Base-by-base conservation (phyloP, 2,329 filamentous ascomycete species). In the Amylocarpus encephaloides region DNA sequence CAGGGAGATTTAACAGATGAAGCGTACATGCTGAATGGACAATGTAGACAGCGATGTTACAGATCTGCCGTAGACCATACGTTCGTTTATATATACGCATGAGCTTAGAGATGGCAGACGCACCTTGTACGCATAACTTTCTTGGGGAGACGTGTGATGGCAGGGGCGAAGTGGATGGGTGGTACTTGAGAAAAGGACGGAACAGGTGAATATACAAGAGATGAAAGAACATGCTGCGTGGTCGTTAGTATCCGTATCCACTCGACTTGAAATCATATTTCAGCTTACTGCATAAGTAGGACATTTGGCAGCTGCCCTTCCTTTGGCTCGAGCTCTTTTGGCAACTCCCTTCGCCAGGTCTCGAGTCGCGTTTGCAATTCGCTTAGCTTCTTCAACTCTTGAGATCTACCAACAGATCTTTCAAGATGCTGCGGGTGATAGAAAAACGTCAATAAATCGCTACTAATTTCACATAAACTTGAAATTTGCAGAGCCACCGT, bases 11-110 rank as follows among this genome's bases (percentile, higher is more conserved):
- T 33, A 98, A 80, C 16, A 98, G 73, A 62, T 97, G 93, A 35
- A 97, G 94, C 0, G 90, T 96, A 65, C 90, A 95, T 29, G 93
- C 91, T 4, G 89, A 93, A 67, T 97, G 92, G 0, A 87, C 78
- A 70, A 97, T 96, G 67, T 98, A 98, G 0, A 97, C 90, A 2
- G 87, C 91, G 61, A 97, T 89, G 63, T 97, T 97, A 70, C 88
- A 95, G 32, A 98, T 95, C 66, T 97, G 92, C 4, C 89, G 83
- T 11, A 97, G 71, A 9, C 92, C 89, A 67, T 95, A 94, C 1
- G 85, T 85, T 59, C 92, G 88, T 67, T 95, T 96, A 70, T 97
- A 98, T 1, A 96, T 72, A 0, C 93, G 83, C 71, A 96, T 85
- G n/a, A 96, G 73, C 64, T 96, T 97, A 0, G 91, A 96, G 49